Evolutionary conservation across 2,329 filamentous ascomycete genomes (phyloP), one percentile per base, ranked within the genome.

Genomic region (Stenocarpella maydis): DNA sequence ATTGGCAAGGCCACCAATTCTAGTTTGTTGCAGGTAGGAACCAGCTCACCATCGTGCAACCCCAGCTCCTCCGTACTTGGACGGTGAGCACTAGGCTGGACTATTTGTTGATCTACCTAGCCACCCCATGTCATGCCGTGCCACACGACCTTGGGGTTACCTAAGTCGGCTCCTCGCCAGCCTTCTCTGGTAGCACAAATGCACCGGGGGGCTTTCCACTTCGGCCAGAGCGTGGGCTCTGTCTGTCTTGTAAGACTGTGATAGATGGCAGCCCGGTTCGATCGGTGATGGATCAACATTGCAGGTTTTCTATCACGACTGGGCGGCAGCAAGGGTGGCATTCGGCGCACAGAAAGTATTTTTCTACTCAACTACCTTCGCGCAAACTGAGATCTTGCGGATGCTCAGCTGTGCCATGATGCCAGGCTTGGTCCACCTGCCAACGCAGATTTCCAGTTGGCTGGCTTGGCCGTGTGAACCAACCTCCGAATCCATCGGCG

Each of bases 1-100:
- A 24, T 28, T 37, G 41, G 21, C 64, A 58, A 58, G 64, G 64
- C 64, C 52, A 21, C 64, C 50, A 67, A 67, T 67, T 41, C 24
- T n/a, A 14, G 26, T 34, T 31, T 17, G 10, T 17, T 8, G 24
- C 39, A 43, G 43, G 17, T n/a, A 52, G n/a, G 43, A 55, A 28
- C 64, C 53, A 52, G 26, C 39, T 55, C 21, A 34, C 50, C 26
- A 19, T 55, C n/a, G 53, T 66, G 64, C 64, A 55, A 54, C 50
- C 50, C 50, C 52, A 67, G 49, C 64, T 67, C 41, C 64, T 58
- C 41, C 26, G 17, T 53, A 21, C 39, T 39, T 58, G 41, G 24
- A 55, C 64, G 41, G 64, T 67, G 64, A 67, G 52, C 64, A 58
- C 52, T 58, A 67, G 47, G n/a, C 21, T 41, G 15, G 21, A 55